These are phyloP conservation scores for Dacryopinax spathularia DNA, from an alignment of 768 basidiomycete species.

Conservation along the genomic window DNA sequence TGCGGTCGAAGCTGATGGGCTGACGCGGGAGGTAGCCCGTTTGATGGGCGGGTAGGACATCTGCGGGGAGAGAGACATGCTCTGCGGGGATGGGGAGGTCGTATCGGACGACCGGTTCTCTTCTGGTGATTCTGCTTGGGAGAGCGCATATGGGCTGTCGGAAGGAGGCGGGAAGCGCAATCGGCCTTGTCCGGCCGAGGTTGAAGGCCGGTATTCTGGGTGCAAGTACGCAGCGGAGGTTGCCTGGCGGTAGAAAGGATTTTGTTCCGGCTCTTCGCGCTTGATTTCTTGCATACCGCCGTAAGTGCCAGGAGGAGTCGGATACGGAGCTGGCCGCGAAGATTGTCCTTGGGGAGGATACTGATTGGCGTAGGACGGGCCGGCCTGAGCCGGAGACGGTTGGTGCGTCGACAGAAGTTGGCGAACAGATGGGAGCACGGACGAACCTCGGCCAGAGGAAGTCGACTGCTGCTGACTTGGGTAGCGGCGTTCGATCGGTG, in stretches of 20 bases:
- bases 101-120: slow-evolving; percentile 1
- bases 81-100: not conserved
- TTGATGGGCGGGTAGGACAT: not conserved
- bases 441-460: not conserved
- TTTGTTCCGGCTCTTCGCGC: not conserved
- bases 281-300: not conserved
- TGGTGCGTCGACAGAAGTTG: not conserved
- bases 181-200: not conserved
- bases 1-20: not conserved
- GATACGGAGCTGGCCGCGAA: not conserved
- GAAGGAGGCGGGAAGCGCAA: not conserved
- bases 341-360: not conserved
- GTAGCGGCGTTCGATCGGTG: not conserved
- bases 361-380: not conserved
- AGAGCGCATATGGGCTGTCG: not conserved
- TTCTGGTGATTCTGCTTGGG: not conserved
- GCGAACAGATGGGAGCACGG: not conserved
- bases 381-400: not conserved
- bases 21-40: not conserved
- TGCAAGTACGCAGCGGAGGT: not conserved
- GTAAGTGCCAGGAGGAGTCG: not conserved
- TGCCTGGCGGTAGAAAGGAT: not conserved
- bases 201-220: not conserved
- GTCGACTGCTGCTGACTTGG: not conserved
- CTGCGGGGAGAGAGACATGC: not conserved